Conservation (phyloP, 495 filamentous ascomycete species). For the Filosporella fistucella region DNA sequence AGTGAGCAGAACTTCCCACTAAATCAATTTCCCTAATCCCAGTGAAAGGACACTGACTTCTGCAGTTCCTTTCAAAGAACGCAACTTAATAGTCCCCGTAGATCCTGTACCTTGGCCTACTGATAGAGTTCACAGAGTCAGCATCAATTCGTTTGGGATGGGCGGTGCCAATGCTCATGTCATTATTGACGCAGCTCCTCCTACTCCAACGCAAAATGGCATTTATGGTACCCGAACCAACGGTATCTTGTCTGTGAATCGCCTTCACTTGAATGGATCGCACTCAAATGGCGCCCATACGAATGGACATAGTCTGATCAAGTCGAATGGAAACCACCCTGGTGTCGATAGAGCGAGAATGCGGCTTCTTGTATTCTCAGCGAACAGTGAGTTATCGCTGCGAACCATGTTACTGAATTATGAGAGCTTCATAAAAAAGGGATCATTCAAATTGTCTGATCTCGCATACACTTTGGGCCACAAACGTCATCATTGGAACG, state of each 20-base stretch:
- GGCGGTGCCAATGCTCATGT: constrained; percentile 54
- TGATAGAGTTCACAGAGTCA: background rate
- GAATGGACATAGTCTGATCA: background rate
- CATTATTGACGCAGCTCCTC: constrained; percentile 39
- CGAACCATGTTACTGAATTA: background rate
- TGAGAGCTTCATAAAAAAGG: background rate
- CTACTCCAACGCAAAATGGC: background rate
- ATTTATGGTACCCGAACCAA: no score
- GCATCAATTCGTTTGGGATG: constrained; percentile 41
- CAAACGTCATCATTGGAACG: background rate
- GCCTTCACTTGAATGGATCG: background rate
- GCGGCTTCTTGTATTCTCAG: constrained; percentile 1
- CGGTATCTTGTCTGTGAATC: background rate
- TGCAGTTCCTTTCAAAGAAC: constrained; percentile 27
- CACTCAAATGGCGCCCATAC: background rate
- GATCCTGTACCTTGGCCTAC: constrained; percentile 27
- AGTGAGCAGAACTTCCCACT: constrained; percentile 24
- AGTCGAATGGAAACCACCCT: no score
- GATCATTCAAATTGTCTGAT: background rate
- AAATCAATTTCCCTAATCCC: background rate
- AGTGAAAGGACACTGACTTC: no score
- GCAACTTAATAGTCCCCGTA: constrained; percentile 53
- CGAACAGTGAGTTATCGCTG: constrained; percentile 6
- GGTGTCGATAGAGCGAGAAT: no score
- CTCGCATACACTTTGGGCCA: background rate